Evolutionary conservation across 768 basidiomycete species (phyloP).

Genomic region (Rhizopogon sp.): DNA sequence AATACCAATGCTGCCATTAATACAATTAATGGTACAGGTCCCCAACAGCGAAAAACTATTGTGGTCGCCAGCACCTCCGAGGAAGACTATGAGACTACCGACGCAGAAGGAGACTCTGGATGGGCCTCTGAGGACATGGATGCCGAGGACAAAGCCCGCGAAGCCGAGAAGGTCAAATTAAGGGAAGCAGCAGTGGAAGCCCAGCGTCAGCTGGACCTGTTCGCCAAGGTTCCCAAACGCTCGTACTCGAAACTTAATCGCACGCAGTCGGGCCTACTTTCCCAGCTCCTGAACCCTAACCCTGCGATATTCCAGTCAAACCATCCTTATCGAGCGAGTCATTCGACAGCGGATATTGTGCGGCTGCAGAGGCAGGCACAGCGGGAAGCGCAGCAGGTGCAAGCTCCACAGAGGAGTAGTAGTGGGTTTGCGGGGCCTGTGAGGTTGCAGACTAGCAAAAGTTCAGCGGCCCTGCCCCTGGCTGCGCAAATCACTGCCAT

Average conservation of each 20-base stretch:
- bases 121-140: constrained; percentile 61
- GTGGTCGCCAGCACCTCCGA: constrained; percentile 44
- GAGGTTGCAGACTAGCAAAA: constrained; percentile 48
- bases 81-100: constrained; percentile 48
- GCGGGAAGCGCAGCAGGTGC: constrained; percentile 15
- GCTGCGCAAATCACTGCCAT: constrained; percentile 42
- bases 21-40: constrained; percentile 15
- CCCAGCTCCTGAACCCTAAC: constrained; percentile 69
- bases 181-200: constrained; percentile 58
- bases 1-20: constrained; percentile 10
- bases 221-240: constrained; percentile 60
- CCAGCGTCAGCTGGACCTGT: constrained; percentile 63
- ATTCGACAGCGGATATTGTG: constrained; percentile 43
- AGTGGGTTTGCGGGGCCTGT: constrained; percentile 26
- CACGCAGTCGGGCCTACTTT: constrained; percentile 53
- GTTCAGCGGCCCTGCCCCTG: constrained; percentile 54
- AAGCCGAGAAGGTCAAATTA: constrained; percentile 28
- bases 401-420: constrained; percentile 22
- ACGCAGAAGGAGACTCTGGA: constrained; percentile 50
- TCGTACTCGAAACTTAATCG: constrained; percentile 59
- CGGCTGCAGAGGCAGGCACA: constrained; percentile 13
- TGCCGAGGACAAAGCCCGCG: constrained; percentile 26
- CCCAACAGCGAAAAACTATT: constrained; percentile 36
- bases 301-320: constrained; percentile 51
- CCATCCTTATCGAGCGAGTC: constrained; percentile 54